These are phyloP conservation scores for Bruguiera parviflora DNA, from an alignment of 345 rosid genomes.

Conservation along the genomic window DNA sequence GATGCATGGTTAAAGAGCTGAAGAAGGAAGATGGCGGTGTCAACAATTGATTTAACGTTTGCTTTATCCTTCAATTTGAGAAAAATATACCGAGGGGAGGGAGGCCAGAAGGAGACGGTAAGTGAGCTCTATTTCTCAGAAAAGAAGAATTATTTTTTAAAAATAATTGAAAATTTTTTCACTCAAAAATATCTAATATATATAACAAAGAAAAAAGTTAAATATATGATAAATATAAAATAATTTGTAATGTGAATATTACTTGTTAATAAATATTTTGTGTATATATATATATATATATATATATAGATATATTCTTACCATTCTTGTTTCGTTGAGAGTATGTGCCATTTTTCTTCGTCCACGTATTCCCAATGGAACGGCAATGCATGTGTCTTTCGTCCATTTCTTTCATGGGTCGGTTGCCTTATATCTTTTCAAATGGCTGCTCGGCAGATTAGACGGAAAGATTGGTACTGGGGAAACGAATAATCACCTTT, in stretches of 20 bases:
- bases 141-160: no score
- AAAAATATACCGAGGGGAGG: not conserved
- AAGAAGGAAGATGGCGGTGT: not conserved
- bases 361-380: not conserved
- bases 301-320: no score
- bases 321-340: no score
- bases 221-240: no score
- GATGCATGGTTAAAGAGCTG: not conserved
- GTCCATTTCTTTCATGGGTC: slow-evolving; percentile 38
- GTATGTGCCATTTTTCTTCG: not conserved
- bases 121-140: no score
- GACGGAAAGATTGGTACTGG: slow-evolving; percentile 5
- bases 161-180: no score
- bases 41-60: not conserved
- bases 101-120: no score
- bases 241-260: no score
- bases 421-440: slow-evolving; percentile 33
- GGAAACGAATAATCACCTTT: slow-evolving; percentile 32
- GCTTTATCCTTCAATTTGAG: slow-evolving; percentile 8
- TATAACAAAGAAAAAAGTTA: no score
- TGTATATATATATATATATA: no score
- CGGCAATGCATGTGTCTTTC: slow-evolving; percentile 28
- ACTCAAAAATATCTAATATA: no score
- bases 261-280: no score
- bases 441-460: slow-evolving; percentile 12